A percentile compares a stretch with the other conserved stretches of the same genome.
Conservation (phyloP, 2,329 filamentous ascomycete genomes). For the Pseudocercospora ulei region DNA sequence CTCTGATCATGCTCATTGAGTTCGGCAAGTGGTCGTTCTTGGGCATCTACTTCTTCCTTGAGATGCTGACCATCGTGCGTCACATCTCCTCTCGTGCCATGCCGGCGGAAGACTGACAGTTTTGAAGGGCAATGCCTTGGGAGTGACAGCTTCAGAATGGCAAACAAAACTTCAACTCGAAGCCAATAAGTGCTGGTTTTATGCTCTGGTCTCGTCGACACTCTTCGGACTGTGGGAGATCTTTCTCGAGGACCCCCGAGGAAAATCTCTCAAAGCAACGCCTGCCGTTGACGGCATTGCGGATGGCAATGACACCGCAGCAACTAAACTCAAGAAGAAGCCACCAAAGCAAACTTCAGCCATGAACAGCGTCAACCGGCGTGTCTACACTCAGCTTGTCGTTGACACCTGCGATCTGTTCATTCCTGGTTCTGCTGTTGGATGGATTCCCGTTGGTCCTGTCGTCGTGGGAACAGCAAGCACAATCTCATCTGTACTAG, state of each 20-base stretch:
- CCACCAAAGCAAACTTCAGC: not conserved
- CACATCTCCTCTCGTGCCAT: no score
- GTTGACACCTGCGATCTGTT: conserved; percentile 54
- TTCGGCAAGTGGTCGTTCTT: conserved; percentile 51
- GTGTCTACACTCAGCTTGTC: conserved; percentile 40
- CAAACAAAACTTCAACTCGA: conserved; percentile 47
- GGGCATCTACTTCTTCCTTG: conserved; percentile 58
- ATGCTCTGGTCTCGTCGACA: conserved; percentile 47
- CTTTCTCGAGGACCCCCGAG: no score
- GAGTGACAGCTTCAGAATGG: conserved; percentile 38
- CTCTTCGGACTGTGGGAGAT: conserved; percentile 40
- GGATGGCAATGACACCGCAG: not conserved
- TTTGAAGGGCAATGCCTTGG: conserved; percentile 42
- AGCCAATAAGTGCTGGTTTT: conserved; percentile 61
- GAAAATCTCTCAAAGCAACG: no score
- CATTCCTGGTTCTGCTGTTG: conserved; percentile 51
- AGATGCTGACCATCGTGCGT: conserved; percentile 55
- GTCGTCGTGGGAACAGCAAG: conserved; percentile 50
- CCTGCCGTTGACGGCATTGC: no score
- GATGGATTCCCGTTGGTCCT: conserved; percentile 49
- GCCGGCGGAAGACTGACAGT: not conserved
- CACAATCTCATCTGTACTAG: conserved; percentile 53
- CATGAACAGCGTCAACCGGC: not conserved
- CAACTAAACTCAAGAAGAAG: not conserved
- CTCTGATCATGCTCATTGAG: conserved; percentile 43